Evolutionary conservation across 2,329 filamentous ascomycete species (phyloP), one percentile per base, ranked within the genome.

Genomic region (Diaporthe helianthi): DNA sequence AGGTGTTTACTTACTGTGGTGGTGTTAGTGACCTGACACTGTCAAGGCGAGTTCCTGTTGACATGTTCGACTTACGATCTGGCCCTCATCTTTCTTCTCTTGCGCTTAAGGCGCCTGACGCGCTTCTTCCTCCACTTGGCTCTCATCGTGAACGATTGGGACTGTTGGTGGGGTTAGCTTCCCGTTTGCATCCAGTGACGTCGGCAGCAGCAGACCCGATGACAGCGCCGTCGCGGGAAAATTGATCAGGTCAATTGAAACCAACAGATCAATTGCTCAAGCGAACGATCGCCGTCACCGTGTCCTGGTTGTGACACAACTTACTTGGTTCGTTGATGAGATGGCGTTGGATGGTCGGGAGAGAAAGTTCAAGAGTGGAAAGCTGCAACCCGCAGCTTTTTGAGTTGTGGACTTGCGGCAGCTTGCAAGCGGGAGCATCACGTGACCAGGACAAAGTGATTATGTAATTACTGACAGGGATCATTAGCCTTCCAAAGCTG

Each of bases 111-210:
- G 86, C 96, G 92, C 81, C 96, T 90, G 87, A 97, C 94, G 84
- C 96, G 90, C 95, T 99, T 99, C 93, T 99, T 99, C 90, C 95
- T 96, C 96, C 96, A 98, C 90, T 98, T 98, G 83, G 94, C 94
- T 96, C 95, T 87, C 88, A 90, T 89, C 85, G 85, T 89, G 86
- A 85, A 84, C 82, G 77, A 78, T 75, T 71, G 29, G 75, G 76
- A 73, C 71, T 72, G 73, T 76, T 78, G 72, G 67, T 22, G 64
- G 66, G 70, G 73, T 75, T 68, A 75, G 73, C 63, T 66, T 51
- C 31, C n/a, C 44, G 44, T 67, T 58, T n/a, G 26, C 33, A 29
- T 13, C 44, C 10, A 9, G 31, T 69, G 63, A 60, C 69, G 67
- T 69, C 54, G 54, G 29, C 67, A n/a, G 69, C 51, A 69, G 61